Evolutionary conservation across 331 rosid species (phyloP).

Genomic region (Spiraea crenata): DNA sequence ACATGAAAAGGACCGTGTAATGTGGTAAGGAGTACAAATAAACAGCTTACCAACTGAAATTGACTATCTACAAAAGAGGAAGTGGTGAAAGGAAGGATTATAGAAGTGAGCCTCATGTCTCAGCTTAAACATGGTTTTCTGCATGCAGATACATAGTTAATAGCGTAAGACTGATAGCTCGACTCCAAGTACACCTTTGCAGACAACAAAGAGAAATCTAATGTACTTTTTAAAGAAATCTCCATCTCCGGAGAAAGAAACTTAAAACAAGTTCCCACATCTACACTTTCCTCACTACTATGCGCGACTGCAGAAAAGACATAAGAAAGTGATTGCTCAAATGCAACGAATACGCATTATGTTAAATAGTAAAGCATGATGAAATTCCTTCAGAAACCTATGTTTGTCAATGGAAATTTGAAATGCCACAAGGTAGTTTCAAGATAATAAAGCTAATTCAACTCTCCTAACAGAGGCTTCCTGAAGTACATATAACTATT

Average conservation of each 20-base stretch:
- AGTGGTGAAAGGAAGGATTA: neutral
- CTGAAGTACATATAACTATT: neutral
- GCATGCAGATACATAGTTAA: neutral
- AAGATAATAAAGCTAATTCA: neutral
- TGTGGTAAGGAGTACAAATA: neutral
- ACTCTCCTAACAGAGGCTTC: neutral
- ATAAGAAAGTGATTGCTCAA: neutral
- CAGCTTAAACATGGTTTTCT: too few relatives aligned
- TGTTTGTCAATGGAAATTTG: neutral
- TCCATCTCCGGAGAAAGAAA: neutral
- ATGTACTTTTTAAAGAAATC: neutral
- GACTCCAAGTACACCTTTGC: neutral
- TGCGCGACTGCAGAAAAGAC: neutral
- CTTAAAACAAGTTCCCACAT: neutral
- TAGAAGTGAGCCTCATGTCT: neutral
- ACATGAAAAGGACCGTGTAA: neutral
- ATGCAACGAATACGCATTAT: neutral
- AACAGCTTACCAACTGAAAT: neutral
- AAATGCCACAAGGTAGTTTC: neutral
- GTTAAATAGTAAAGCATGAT: neutral
- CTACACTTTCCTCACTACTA: neutral
- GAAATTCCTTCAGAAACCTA: neutral
- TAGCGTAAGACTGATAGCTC: neutral
- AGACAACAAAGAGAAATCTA: neutral
- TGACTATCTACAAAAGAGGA: neutral